These are phyloP conservation scores for Paraphaeosphaeria sporulosa DNA, from an alignment of 2,329 filamentous ascomycete genomes.

Conservation along the genomic window DNA sequence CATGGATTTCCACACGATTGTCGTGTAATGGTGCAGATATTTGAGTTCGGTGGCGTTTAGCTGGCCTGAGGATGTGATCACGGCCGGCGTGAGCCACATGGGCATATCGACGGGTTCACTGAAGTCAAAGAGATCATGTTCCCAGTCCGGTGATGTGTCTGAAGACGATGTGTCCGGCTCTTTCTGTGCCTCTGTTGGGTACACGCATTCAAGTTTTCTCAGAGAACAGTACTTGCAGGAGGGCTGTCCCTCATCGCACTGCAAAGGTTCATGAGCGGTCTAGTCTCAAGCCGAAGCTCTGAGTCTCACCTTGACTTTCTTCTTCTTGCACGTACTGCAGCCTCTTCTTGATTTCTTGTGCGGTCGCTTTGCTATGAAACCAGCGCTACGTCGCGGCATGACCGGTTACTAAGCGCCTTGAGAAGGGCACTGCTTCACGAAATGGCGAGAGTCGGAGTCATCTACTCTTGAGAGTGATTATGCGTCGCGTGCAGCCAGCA, in stretches of 20 bases:
- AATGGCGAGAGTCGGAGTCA: background rate
- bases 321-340: constrained; percentile 42
- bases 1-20: constrained; percentile 32
- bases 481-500: background rate
- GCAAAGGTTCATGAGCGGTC: constrained; percentile 3
- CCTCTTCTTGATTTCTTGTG: constrained; percentile 43
- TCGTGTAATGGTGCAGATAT: constrained; percentile 38
- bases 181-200: constrained; percentile 19
- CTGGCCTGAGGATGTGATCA: constrained; percentile 27
- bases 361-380: constrained; percentile 42
- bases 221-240: constrained; percentile 37
- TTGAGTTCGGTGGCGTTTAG: constrained; percentile 30
- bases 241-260: constrained; percentile 44
- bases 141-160: background rate
- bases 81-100: constrained; percentile 30
- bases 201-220: constrained; percentile 35
- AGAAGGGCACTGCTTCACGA: background rate
- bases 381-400: constrained; percentile 37
- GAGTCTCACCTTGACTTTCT: constrained; percentile 43
- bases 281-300: background rate
- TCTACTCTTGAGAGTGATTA: background rate
- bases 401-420: background rate
- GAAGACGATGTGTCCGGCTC: constrained; percentile 13
- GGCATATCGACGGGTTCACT: constrained; percentile 16
- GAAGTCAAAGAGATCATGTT: constrained; percentile 23